These are phyloP conservation scores for Chaetomium fimeti DNA, from an alignment of 495 filamentous ascomycete species.

Conservation along the genomic window DNA sequence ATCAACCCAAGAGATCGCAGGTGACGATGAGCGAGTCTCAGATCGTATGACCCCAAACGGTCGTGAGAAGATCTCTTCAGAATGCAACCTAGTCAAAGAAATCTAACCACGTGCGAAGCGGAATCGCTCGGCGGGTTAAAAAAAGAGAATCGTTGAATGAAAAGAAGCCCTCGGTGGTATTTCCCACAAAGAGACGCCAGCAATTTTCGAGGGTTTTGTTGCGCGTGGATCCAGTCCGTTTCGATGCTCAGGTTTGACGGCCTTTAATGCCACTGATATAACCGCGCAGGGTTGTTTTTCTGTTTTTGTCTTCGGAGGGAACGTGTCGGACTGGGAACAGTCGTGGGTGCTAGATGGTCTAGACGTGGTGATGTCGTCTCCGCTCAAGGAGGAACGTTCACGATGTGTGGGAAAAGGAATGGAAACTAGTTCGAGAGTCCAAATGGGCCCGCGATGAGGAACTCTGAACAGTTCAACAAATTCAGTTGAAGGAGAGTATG, in stretches of 20 bases:
- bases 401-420: conserved; percentile 24
- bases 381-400: conserved; percentile 5
- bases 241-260: neutral
- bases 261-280: neutral
- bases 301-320: conserved; percentile 6
- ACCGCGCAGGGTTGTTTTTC: neutral
- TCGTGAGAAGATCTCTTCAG: neutral
- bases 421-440: conserved; percentile 27
- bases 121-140: neutral
- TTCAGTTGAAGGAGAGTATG: conserved; percentile 30
- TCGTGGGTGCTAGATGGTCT: conserved; percentile 6
- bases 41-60: conserved; percentile 3
- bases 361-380: conserved; percentile 2
- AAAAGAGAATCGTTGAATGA: conserved; percentile 12
- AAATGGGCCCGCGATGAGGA: conserved; percentile 29
- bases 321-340: conserved; percentile 5
- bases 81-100: conserved; percentile 9
- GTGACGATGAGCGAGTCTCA: conserved; percentile 4
- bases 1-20: conserved; percentile 7
- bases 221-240: conserved; percentile 22
- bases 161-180: neutral
- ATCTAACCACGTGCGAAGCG: neutral
- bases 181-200: conserved; percentile 13
- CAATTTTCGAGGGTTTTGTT: neutral
- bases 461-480: conserved; percentile 27